Evolutionary conservation across 2,329 filamentous ascomycete species (phyloP).

Genomic region (Dryadomyces quercus-mongolicae): DNA sequence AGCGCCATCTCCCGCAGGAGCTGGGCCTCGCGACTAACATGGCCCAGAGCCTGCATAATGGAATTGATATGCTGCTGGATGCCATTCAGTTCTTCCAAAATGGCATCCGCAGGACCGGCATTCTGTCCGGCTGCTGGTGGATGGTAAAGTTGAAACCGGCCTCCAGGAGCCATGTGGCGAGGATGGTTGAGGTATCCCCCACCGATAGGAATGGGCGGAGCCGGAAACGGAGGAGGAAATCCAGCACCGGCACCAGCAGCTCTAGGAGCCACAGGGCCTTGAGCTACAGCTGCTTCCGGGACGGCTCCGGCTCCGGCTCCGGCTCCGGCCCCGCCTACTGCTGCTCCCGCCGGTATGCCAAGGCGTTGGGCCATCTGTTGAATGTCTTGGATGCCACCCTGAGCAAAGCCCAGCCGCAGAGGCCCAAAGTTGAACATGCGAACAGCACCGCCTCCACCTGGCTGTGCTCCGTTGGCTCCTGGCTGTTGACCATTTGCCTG

Average conservation of each 20-base stretch:
- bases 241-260: not conserved
- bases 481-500: not conserved
- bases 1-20: not conserved
- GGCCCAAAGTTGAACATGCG: conserved; percentile 48
- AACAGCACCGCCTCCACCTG: conserved; percentile 9
- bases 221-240: not conserved
- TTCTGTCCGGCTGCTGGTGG: not conserved
- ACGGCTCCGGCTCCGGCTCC: not conserved
- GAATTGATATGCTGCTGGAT: not conserved
- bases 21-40: not conserved
- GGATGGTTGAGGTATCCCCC: conserved; percentile 7
- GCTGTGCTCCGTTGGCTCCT: not conserved
- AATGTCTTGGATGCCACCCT: conserved; percentile 50
- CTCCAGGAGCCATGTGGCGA: not conserved
- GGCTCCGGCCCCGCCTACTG: conserved; percentile 4
- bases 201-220: not conserved
- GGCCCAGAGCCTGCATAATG: not conserved
- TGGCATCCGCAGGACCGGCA: not conserved
- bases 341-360: conserved; percentile 29
- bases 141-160: not conserved
- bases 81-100: not conserved
- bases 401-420: conserved; percentile 64
- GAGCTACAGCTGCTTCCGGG: not conserved
- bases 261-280: not conserved
- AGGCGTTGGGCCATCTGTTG: conserved; percentile 56